Percentiles rank a stretch among this genome's conserved stretches.
These are phyloP conservation scores for Colletotrichum brevisporum DNA, from an alignment of 2,329 filamentous ascomycete species.

Conservation along the genomic window DNA sequence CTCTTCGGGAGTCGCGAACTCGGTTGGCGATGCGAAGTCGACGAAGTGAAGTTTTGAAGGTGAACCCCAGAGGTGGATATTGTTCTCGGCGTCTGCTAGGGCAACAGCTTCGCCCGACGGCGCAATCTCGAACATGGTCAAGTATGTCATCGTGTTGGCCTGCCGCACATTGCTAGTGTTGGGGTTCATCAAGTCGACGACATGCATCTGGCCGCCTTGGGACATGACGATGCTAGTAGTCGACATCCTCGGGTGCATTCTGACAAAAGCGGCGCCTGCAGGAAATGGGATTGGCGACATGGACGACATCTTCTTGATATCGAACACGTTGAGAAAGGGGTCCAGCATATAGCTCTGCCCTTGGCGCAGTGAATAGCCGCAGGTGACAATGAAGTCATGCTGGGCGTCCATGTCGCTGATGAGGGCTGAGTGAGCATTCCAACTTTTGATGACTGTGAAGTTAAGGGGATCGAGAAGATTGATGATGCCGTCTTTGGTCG, in stretches of 20 bases:
- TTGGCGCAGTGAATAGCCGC: constrained; percentile 90
- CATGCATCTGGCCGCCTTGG: constrained; percentile 92
- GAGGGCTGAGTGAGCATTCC: constrained; percentile 89
- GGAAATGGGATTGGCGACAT: constrained; percentile 94
- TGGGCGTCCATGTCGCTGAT: constrained; percentile 98
- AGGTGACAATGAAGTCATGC: constrained; percentile 95
- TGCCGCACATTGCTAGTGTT: constrained; percentile 89
- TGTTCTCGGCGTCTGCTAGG: constrained; percentile 82
- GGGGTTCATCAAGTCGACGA: constrained; percentile 95
- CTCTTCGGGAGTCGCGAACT: constrained; percentile 79
- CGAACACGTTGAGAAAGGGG: constrained; percentile 94
- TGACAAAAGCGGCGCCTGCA: constrained; percentile 91
- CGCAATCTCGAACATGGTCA: constrained; percentile 87
- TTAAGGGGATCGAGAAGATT: constrained; percentile 87
- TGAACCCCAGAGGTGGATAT: constrained; percentile 90
- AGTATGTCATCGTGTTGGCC: constrained; percentile 78
- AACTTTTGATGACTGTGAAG: constrained; percentile 85
- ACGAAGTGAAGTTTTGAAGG: constrained; percentile 89
- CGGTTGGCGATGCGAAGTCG: constrained; percentile 82
- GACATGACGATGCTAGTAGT: constrained; percentile 96
- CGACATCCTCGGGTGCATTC: constrained; percentile 96
- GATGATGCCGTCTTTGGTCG: constrained; percentile 84
- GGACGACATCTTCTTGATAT: constrained; percentile 90
- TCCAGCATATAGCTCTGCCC: constrained; percentile 83
- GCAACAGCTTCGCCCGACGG: constrained; percentile 89